Evolutionary conservation across 1,139 yeast genomes (phyloP), one percentile per base, ranked within the genome.

Genomic region (Geotrichum australiense): DNA sequence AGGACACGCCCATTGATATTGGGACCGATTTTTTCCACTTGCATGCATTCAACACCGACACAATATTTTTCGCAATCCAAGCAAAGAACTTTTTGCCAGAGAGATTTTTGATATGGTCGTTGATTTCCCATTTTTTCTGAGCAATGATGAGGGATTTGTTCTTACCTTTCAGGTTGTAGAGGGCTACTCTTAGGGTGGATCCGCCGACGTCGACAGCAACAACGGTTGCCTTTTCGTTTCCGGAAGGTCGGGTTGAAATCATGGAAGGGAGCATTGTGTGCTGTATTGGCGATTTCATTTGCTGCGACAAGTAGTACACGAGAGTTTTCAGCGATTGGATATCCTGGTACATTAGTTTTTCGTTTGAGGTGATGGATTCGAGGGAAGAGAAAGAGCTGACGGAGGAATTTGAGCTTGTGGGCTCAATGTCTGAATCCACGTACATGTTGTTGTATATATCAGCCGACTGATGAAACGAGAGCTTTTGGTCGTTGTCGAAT

Each of bases 131-230:
- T 5, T 19, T 12, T 71, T 69, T 67, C 47, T 69, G 63, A n/a
- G 32, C 27, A 11, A 19, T 3, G n/a, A 27, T 18, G 29, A n/a
- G n/a, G n/a, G n/a, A n/a, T n/a, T n/a, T n/a, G n/a, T n/a, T n/a
- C n/a, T 26, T 26, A 26, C 29, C 29, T 4, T 68, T 72, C 6
- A 86, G 69, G 25, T 70, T 58, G 29, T 84, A 82, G 11, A 93
- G 80, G 51, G 94, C 85, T 16, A 84, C 89, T 56, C 95, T 69
- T 59, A 86, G 80, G 11, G 53, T 54, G 14, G 58, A 51, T 33
- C 94, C 94, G 48, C 94, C 94, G 38, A 84, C 69, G 57, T 83
- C 94, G 16, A 86, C 85, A 35, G 94, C 93, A 47, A 85, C 65
- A 49, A 67, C 74, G 33, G 80, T 66, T n/a, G 95, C 95, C 35